phyloP scores from a whole-genome alignment of 768 basidiomycete genomes.

The Suillus decipiens region DNA sequence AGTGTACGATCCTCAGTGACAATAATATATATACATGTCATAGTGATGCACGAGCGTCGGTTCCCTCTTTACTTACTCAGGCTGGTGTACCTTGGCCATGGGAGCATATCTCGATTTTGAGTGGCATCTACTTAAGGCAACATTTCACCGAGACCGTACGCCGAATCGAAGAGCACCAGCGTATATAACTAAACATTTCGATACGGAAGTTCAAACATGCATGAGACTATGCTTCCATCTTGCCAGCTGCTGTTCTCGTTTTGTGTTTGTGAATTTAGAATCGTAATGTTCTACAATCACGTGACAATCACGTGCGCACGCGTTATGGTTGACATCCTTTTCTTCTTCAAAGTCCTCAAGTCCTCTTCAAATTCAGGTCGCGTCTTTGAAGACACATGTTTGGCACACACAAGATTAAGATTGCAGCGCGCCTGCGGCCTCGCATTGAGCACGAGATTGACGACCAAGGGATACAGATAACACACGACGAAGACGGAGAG shows the following conservation, averaged over 20 bases:
- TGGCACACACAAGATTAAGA: slow-evolving; percentile 57
- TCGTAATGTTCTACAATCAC: no score
- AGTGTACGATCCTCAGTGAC: slow-evolving; percentile 12
- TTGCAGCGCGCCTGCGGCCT: slow-evolving; percentile 72
- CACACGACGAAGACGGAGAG: slow-evolving; percentile 37
- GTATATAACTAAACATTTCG: no score
- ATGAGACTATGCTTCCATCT: no score
- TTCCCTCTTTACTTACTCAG: not conserved
- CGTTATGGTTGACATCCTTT: slow-evolving; percentile 8
- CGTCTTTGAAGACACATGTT: slow-evolving; percentile 3
- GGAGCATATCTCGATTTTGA: not conserved
- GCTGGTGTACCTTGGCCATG: not conserved
- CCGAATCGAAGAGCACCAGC: no score
- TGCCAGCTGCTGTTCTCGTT: no score
- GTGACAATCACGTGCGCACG: slow-evolving; percentile 3
- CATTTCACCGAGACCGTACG: not conserved
- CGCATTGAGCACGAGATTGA: slow-evolving; percentile 60
- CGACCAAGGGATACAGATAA: slow-evolving; percentile 60
- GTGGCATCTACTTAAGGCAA: not conserved
- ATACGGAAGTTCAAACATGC: no score
- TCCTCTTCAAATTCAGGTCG: not conserved
- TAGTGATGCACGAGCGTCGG: not conserved
- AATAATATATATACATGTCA: not conserved
- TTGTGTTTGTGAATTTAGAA: no score
- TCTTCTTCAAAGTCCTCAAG: not conserved